Base-by-base conservation (phyloP, 2,329 filamentous ascomycete genomes). In the Cladosporium sphaerospermum region DNA sequence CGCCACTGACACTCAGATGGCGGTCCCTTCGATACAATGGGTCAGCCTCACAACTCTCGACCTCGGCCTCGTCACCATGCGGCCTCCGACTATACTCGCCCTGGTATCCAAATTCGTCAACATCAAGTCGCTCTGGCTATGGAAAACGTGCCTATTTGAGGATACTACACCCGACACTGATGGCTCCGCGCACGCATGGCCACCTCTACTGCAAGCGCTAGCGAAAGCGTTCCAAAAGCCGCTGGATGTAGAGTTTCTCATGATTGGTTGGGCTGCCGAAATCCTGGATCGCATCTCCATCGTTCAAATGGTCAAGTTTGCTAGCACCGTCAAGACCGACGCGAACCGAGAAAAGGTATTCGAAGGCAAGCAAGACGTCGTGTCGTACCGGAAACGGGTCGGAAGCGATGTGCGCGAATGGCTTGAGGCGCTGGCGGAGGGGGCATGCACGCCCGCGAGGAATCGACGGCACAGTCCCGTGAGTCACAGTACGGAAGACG, bases 31-130 rank as follows among this genome's bases (percentile, higher is more conserved):
- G 5, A 43, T 44, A 6, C 5, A 42, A 11, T 9, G 43, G 2
- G 33, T 18, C 4, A 16, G 31, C 6, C 48, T 51, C 40, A 44
- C 32, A 2, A 31, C 14, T 16, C 40, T 51, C 10, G 48, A 51
- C 6, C 40, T 51, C 11, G 48, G 48, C 40, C 9, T 45, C 56
- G n/a, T 54, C 33, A 3, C 11, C 37, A 6, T 56, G 23, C 7
- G 41, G 51, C 14, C 42, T 10, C 14, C 28, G 8, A 34, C 16
- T 5, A 9, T 48, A 9, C 36, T 52, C 11, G 10, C 9, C n/a
- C 14, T 37, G 13, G 45, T 49, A n/a, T 23, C 10, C 19, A 52
- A 42, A 11, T 48, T 40, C 33, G 18, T 39, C 18, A 51, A 44
- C 3, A n/a, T 54, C 14, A n/a, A 49, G 23, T 32, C 34, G 9